Conservation (phyloP, 352 stramenopile genomes). For the Phytophthora uliginosa region DNA sequence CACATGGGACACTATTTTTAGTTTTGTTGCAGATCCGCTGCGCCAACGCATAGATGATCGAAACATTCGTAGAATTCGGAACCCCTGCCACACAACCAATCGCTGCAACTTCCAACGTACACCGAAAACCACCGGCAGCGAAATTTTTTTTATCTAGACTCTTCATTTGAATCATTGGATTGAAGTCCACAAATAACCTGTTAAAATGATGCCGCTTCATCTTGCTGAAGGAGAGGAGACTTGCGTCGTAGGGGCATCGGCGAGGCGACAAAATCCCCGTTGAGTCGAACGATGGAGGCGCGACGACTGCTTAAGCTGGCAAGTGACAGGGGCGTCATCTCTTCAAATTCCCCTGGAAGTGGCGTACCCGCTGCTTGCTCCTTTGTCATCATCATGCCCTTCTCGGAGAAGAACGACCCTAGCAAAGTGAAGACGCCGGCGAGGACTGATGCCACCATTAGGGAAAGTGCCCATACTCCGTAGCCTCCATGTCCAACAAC, state of each 20-base stretch:
- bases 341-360: conserved; percentile 17
- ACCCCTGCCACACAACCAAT: neutral
- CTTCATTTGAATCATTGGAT: too few species aligned
- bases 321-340: conserved; percentile 53
- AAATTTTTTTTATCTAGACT: neutral
- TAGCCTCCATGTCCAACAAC: conserved; percentile 46
- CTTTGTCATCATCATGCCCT: conserved; percentile 8
- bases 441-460: conserved; percentile 59
- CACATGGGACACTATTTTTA: conserved; percentile 6
- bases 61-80: conserved; percentile 10
- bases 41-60: neutral
- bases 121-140: neutral
- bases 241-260: conserved; percentile 19
- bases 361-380: conserved; percentile 10
- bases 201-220: conserved; percentile 15
- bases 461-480: conserved; percentile 54
- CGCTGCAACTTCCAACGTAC: neutral
- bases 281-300: conserved; percentile 25
- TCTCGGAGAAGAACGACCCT: conserved; percentile 53
- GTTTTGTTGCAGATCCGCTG: neutral
- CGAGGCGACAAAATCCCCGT: conserved; percentile 24
- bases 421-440: conserved; percentile 58
- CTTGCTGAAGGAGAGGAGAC: conserved; percentile 7
- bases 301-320: conserved; percentile 24
- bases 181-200: too few species aligned